These are phyloP conservation scores for Lichenothelia convexa DNA, from an alignment of 495 filamentous ascomycete species.

Conservation along the genomic window DNA sequence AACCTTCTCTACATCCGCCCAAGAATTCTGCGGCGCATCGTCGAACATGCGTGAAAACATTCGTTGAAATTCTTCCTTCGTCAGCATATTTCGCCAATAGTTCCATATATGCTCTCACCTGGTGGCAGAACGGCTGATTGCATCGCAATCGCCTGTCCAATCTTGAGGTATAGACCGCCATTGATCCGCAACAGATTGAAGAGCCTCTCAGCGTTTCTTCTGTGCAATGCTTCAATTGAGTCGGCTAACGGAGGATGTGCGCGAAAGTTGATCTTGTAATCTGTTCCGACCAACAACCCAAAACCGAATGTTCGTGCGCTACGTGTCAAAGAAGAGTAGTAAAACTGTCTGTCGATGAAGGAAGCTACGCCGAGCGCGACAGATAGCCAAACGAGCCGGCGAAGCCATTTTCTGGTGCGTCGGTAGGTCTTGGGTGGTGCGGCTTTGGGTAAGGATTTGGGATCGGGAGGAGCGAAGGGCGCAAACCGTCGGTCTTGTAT, in stretches of 20 bases:
- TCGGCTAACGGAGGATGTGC: constrained; percentile 49
- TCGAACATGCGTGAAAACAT: constrained; percentile 97
- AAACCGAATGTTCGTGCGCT: constrained; percentile 64
- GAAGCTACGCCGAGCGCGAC: constrained; percentile 40
- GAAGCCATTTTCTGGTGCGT: constrained; percentile 54
- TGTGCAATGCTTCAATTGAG: constrained; percentile 55
- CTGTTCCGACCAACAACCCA: constrained; percentile 64
- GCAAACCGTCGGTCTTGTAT: constrained; percentile 15
- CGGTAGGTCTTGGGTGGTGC: constrained; percentile 42
- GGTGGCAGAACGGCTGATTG: constrained; percentile 83
- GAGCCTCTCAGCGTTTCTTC: constrained; percentile 62
- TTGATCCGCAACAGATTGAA: constrained; percentile 64
- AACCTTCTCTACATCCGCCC: constrained; percentile 72
- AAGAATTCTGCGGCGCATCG: constrained; percentile 88
- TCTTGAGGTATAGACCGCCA: constrained; percentile 91
- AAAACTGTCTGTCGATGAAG: constrained; percentile 48
- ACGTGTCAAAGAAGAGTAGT: constrained; percentile 59
- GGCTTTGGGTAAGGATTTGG: constrained; percentile 59
- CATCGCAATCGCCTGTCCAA: constrained; percentile 97
- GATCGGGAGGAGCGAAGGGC: constrained; percentile 53
- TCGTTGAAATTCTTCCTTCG: constrained; percentile 84
- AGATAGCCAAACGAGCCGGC: constrained; percentile 48
- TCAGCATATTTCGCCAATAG: too few relatives aligned
- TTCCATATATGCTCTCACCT: too few relatives aligned
- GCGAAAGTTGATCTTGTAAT: constrained; percentile 95